Conservation (phyloP, 148 eudicot genomes). For the Rhododendron ferrugineum region DNA sequence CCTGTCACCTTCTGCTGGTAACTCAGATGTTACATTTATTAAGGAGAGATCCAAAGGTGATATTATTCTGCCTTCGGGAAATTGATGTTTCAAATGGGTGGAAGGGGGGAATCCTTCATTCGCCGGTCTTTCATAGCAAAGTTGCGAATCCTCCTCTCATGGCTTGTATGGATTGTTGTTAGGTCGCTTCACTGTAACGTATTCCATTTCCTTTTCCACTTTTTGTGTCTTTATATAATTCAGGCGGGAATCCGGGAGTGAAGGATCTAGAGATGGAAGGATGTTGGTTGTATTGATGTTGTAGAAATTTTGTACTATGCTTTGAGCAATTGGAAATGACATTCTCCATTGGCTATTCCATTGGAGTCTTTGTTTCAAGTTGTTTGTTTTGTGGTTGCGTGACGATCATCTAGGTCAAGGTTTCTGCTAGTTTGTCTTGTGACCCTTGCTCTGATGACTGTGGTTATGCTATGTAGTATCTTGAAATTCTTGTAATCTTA, state of each 20-base stretch:
- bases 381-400: background rate
- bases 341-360: background rate
- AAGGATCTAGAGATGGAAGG: conserved; percentile 10
- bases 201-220: background rate
- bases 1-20: conserved; percentile 30
- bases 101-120: conserved; percentile 1
- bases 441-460: too few species aligned
- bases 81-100: background rate
- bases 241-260: background rate
- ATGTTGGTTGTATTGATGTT: conserved; percentile 8
- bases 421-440: background rate
- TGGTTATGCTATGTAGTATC: background rate
- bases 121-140: background rate
- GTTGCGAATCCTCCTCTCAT: background rate
- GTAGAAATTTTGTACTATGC: background rate
- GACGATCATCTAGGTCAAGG: background rate
- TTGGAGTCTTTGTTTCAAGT: background rate
- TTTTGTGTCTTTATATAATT: background rate
- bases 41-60: conserved; percentile 50
- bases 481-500: background rate
- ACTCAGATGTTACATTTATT: conserved; percentile 50
- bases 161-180: background rate
- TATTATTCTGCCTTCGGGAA: background rate
- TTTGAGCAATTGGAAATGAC: conserved; percentile 1
- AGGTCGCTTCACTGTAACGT: background rate